A percentile compares a stretch with the other conserved stretches of the same genome.
These are phyloP conservation scores for Triangularia verruculosa DNA, from an alignment of 2,329 filamentous ascomycete genomes.

Conservation along the genomic window DNA sequence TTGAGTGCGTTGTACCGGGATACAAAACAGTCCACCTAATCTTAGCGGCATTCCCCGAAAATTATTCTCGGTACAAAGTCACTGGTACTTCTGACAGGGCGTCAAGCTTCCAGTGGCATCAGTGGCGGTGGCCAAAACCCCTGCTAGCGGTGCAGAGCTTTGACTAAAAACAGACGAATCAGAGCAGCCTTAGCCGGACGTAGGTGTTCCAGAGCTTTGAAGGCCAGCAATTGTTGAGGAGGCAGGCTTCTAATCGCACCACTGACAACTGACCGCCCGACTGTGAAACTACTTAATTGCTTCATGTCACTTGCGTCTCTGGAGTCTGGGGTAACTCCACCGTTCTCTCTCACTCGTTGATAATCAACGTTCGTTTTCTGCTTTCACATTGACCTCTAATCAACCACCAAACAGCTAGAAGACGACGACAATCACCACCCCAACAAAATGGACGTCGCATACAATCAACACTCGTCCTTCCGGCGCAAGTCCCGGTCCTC, in stretches of 20 bases:
- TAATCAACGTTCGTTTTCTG: neutral
- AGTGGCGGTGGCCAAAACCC: conserved; percentile 7
- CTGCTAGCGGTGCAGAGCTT: neutral
- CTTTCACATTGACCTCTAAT: neutral
- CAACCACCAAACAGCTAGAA: neutral
- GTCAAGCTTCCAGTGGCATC: neutral
- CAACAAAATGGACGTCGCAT: conserved; percentile 56
- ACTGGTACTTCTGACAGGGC: conserved; percentile 3
- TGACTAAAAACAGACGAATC: conserved; percentile 7
- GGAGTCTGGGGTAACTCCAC: neutral
- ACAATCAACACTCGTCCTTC: conserved; percentile 57
- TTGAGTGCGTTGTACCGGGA: neutral
- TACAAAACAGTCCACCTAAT: neutral
- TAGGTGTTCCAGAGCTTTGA: neutral
- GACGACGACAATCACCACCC: neutral
- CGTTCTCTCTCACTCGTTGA: neutral
- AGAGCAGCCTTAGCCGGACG: neutral
- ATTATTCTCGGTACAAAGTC: neutral
- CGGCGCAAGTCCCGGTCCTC: conserved; percentile 58
- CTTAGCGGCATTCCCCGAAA: neutral
- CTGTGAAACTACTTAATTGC: neutral
- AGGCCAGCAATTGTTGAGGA: neutral
- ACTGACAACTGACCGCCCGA: neutral
- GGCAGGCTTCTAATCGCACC: conserved; percentile 8
- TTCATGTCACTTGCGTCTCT: neutral